phyloP scores from a whole-genome alignment of 2,329 filamentous ascomycete species.

The Madurella fahalii region DNA sequence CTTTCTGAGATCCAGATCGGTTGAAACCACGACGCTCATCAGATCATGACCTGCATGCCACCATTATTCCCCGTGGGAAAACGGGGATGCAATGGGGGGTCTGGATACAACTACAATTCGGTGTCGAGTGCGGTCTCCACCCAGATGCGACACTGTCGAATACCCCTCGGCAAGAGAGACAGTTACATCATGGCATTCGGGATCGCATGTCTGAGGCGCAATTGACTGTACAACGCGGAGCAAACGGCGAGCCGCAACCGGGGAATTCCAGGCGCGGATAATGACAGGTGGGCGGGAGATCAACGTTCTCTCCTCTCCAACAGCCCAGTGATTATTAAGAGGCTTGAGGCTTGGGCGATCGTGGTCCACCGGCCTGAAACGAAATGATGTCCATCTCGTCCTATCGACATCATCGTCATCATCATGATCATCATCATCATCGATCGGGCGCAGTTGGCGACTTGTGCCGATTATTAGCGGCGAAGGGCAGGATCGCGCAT shows the following conservation, averaged over 20 bases:
- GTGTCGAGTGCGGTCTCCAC: not conserved
- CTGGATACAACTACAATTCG: not conserved
- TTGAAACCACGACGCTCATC: not conserved
- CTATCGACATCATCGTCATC: not conserved
- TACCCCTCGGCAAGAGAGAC: constrained; percentile 6
- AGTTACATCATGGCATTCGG: constrained; percentile 16
- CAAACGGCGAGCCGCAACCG: not conserved
- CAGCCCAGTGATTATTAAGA: too few relatives aligned
- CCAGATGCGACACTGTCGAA: constrained; percentile 5
- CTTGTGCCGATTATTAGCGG: too few relatives aligned
- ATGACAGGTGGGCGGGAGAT: not conserved
- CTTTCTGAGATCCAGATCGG: not conserved
- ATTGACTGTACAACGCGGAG: constrained; percentile 11
- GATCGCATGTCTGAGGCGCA: constrained; percentile 13
- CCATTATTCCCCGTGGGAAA: not conserved
- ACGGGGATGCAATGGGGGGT: not conserved
- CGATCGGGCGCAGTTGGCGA: not conserved
- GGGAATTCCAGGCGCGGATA: not conserved
- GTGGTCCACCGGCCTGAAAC: not conserved
- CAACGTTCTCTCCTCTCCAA: too few relatives aligned
- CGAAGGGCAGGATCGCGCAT: too few relatives aligned
- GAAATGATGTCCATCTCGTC: not conserved
- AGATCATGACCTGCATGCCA: constrained; percentile 7
- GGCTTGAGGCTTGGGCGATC: not conserved
- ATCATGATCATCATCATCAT: not conserved